Conservation (phyloP, 345 rosid genomes). For the Lepidium aucheri region DNA sequence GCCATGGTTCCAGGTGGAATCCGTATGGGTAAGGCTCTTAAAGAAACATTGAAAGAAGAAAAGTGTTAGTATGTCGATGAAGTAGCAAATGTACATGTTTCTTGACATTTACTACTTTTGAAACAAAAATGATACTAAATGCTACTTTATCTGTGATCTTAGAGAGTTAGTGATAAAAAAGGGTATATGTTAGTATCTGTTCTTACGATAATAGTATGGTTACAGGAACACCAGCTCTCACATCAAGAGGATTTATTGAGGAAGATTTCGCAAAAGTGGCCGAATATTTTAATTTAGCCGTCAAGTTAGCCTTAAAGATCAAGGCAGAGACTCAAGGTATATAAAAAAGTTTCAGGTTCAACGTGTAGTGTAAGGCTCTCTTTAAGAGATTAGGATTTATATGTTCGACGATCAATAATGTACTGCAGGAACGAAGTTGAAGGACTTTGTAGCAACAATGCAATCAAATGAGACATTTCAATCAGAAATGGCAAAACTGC, state of each 20-base stretch:
- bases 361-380: background rate
- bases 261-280: conserved; percentile 91
- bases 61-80: too few species aligned
- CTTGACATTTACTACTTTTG: too few species aligned
- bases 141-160: too few species aligned
- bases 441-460: conserved; percentile 75
- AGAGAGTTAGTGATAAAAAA: background rate
- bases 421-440: conserved; percentile 66
- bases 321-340: conserved; percentile 66
- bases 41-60: background rate
- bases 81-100: too few species aligned
- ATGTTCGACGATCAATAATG: background rate
- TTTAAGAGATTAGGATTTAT: background rate
- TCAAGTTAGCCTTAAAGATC: conserved; percentile 69
- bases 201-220: conserved; percentile 14
- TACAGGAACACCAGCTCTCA: conserved; percentile 92
- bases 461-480: conserved; percentile 45
- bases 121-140: too few species aligned
- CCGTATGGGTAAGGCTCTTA: conserved; percentile 65
- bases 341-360: background rate
- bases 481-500: conserved; percentile 60
- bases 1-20: conserved; percentile 99
- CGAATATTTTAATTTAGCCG: conserved; percentile 78
- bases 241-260: conserved; percentile 88
- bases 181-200: background rate